Conservation (phyloP, 768 basidiomycete genomes). For the Rossbeevera mucosa region DNA sequence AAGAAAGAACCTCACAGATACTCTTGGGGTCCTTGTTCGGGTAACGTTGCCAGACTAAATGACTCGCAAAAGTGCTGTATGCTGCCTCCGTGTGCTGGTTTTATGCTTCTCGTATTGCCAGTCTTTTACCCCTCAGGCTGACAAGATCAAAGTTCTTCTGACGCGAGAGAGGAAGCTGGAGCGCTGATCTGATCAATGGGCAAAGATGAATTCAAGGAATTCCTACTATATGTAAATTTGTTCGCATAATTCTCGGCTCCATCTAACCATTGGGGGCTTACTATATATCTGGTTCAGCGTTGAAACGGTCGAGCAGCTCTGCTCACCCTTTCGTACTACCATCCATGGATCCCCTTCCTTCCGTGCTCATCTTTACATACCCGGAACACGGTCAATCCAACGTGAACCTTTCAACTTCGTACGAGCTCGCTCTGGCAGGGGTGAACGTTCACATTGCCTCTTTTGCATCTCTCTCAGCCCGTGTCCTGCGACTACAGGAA, state of each 20-base stretch:
- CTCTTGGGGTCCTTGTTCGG: too few species aligned
- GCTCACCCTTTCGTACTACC: neutral
- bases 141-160: neutral
- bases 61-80: too few species aligned
- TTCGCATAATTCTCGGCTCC: neutral
- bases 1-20: too few species aligned
- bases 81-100: too few species aligned
- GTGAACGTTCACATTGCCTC: slow-evolving; percentile 9
- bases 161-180: neutral
- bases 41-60: too few species aligned
- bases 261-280: too few species aligned
- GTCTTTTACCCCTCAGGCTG: neutral
- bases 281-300: neutral
- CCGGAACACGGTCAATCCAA: slow-evolving; percentile 6
- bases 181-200: neutral
- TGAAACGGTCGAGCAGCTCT: neutral
- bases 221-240: too few species aligned
- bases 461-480: slow-evolving; percentile 6
- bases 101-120: neutral
- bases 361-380: slow-evolving; percentile 10
- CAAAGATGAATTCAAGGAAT: neutral
- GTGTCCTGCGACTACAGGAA: slow-evolving; percentile 8
- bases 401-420: slow-evolving; percentile 5
- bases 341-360: neutral
- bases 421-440: slow-evolving; percentile 14